Evolutionary conservation across 352 stramenopile species (phyloP).

Genomic region (Pythium aristosporum): DNA sequence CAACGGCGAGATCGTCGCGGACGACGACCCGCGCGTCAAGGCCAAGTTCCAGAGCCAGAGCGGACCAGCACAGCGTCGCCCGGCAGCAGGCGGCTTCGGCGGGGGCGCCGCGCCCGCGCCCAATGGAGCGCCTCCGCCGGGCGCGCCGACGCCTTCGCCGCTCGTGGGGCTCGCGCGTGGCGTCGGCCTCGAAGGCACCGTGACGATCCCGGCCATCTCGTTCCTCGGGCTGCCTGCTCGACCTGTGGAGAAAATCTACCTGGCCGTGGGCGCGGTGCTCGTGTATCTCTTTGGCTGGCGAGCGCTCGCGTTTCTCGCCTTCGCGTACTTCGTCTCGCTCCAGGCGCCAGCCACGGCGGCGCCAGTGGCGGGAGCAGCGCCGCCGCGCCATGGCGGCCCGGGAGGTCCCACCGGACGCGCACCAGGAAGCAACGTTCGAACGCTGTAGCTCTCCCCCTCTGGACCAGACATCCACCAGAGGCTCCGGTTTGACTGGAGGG

Average conservation of each 20-base stretch:
- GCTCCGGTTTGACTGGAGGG: too few relatives aligned
- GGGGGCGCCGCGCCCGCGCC: conserved; percentile 11
- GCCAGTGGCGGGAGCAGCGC: conserved; percentile 4
- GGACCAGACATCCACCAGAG: neutral
- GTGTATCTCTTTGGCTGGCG: conserved; percentile 68
- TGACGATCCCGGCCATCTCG: conserved; percentile 45
- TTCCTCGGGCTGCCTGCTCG: conserved; percentile 53
- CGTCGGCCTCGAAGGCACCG: conserved; percentile 59
- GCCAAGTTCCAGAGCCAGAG: conserved; percentile 19
- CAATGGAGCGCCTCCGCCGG: conserved; percentile 5
- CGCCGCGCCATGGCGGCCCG: conserved; percentile 11
- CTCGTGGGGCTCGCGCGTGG: conserved; percentile 47
- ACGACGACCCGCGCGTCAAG: conserved; percentile 79
- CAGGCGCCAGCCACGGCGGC: conserved; percentile 41
- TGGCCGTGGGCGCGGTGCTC: conserved; percentile 56
- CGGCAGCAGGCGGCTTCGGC: conserved; percentile 1
- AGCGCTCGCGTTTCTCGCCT: conserved; percentile 65
- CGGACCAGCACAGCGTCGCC: conserved; percentile 14
- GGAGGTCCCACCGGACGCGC: neutral
- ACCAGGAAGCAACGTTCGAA: conserved; percentile 12
- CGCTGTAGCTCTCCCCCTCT: conserved; percentile 11
- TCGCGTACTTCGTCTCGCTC: conserved; percentile 62
- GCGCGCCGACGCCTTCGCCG: conserved; percentile 30
- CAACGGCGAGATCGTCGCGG: conserved; percentile 84
- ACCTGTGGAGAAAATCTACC: conserved; percentile 69